Percentiles rank a stretch among this genome's conserved stretches.
phyloP scores from a whole-genome alignment of 2,329 filamentous ascomycete species.

The Falciphora oryzae region DNA sequence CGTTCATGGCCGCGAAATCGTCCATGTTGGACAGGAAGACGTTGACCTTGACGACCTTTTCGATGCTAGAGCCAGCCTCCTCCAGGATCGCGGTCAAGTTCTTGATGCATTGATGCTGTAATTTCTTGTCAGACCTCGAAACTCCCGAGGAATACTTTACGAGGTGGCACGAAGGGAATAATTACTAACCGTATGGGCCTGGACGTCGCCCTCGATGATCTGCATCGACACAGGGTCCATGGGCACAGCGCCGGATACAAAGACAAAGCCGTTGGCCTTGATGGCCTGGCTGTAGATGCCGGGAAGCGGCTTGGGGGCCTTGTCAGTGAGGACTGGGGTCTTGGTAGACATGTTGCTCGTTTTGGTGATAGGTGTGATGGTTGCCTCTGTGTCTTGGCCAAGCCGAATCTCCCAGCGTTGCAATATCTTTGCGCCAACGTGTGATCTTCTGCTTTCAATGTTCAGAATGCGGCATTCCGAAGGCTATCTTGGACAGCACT shows the following conservation, averaged over 20 bases:
- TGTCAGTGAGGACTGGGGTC: slow-evolving; percentile 31
- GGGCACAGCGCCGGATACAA: slow-evolving; percentile 66
- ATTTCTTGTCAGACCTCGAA: background rate
- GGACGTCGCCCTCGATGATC: slow-evolving; percentile 58
- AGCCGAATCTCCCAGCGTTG: background rate
- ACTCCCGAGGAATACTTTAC: slow-evolving; percentile 1
- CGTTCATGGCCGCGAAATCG: slow-evolving; percentile 71
- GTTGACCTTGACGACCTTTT: slow-evolving; percentile 65
- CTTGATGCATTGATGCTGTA: slow-evolving; percentile 57
- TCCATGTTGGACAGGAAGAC: slow-evolving; percentile 71
- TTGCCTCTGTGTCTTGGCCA: slow-evolving; percentile 16
- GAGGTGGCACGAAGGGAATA: slow-evolving; percentile 2
- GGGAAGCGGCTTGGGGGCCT: slow-evolving; percentile 35
- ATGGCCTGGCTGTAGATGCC: slow-evolving; percentile 49
- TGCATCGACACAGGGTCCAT: slow-evolving; percentile 51
- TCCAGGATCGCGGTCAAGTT: slow-evolving; percentile 66
- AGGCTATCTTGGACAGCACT: background rate
- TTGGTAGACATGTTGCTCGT: slow-evolving; percentile 36
- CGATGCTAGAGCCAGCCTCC: slow-evolving; percentile 59
- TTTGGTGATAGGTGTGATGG: slow-evolving; percentile 36
- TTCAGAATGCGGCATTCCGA: background rate
- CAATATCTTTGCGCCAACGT: background rate
- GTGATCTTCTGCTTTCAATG: background rate
- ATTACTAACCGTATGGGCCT: slow-evolving; percentile 51
- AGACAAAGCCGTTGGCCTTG: slow-evolving; percentile 62